Evolutionary conservation across 2,329 filamentous ascomycete genomes (phyloP).

Genomic region (Thielaviopsis euricoi): DNA sequence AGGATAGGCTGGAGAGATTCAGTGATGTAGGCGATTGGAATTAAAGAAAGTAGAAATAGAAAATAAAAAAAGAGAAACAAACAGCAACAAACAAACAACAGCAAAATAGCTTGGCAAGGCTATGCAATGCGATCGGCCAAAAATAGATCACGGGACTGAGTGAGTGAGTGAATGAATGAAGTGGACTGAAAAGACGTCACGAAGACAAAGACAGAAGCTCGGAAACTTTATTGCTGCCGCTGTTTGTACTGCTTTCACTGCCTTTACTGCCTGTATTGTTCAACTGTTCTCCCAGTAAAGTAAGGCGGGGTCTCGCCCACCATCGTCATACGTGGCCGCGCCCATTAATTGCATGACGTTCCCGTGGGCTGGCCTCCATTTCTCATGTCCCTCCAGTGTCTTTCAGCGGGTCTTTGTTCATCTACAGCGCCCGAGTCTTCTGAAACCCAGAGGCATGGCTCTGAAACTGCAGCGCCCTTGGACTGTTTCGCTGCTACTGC

Average conservation of each 20-base stretch:
- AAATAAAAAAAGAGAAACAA: background rate
- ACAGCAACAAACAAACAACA: background rate
- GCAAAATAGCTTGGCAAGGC: background rate
- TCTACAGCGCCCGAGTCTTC: background rate
- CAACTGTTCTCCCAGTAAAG: no score
- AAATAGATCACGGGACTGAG: no score
- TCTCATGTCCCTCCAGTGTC: background rate
- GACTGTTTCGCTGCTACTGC: background rate
- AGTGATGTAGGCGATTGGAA: no score
- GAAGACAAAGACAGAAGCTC: background rate
- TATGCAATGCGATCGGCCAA: background rate
- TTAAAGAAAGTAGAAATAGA: no score
- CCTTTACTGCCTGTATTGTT: no score
- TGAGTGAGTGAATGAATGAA: no score
- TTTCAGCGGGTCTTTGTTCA: background rate
- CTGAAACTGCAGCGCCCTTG: constrained; percentile 1
- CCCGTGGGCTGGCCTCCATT: background rate
- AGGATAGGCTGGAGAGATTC: background rate
- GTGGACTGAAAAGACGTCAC: background rate
- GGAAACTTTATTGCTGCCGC: background rate
- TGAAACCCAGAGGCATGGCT: background rate
- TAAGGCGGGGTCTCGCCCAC: background rate
- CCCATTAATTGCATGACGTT: background rate
- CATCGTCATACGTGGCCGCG: background rate
- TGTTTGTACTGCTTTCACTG: no score